Conservation (phyloP, 345 rosid species). For the Mangifera indica region DNA sequence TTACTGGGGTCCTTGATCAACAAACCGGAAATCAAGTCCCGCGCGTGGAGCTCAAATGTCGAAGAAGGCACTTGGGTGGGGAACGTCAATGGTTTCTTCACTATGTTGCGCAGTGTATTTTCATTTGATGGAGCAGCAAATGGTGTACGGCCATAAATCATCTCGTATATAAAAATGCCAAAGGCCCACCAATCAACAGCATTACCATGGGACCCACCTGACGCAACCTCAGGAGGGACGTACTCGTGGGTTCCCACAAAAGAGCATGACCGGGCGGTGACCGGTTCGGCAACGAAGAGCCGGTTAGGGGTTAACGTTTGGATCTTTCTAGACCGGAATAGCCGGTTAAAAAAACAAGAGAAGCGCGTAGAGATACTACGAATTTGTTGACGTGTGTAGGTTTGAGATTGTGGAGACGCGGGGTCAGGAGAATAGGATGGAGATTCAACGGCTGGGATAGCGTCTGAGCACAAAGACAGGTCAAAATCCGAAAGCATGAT, state of each 20-base stretch:
- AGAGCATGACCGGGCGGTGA: conserved; percentile 74
- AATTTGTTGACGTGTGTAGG: conserved; percentile 26
- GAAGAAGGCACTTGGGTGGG: conserved; percentile 51
- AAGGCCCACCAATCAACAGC: conserved; percentile 99
- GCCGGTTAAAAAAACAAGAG: conserved; percentile 46
- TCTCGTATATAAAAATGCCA: conserved; percentile 82
- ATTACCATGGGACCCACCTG: conserved; percentile 86
- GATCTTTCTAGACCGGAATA: conserved; percentile 63
- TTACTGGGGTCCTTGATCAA: conserved; percentile 65
- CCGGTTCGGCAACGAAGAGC: conserved; percentile 92
- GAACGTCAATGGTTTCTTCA: conserved; percentile 58
- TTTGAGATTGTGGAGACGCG: conserved; percentile 20
- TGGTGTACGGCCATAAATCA: conserved; percentile 80
- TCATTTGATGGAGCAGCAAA: conserved; percentile 76
- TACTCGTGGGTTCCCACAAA: conserved; percentile 98
- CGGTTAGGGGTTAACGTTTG: conserved; percentile 47
- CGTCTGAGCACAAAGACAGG: conserved; percentile 74
- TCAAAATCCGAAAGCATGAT: conserved; percentile 98
- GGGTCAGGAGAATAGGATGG: conserved; percentile 48
- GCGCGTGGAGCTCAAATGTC: conserved; percentile 57
- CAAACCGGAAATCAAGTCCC: conserved; percentile 65
- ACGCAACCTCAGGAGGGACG: conserved; percentile 89
- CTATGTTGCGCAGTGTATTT: conserved; percentile 77
- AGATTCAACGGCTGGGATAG: conserved; percentile 83
- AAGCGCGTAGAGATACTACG: conserved; percentile 27